Base-by-base conservation (phyloP, 2,329 filamentous ascomycete species). In the Neofusicoccum umdonicola region DNA sequence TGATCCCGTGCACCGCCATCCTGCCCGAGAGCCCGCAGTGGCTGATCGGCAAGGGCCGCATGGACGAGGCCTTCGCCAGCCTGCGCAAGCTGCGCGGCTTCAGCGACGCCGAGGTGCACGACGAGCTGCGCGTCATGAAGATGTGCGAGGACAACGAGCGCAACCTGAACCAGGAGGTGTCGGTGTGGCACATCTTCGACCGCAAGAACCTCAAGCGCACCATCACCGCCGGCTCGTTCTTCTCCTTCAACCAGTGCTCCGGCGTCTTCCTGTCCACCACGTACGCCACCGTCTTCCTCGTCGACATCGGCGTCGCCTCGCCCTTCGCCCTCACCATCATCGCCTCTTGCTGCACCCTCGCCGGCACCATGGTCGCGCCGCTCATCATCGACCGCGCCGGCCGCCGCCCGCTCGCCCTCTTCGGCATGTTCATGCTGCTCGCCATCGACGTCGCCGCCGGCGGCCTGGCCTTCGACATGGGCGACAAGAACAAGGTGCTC, bases 241-340 rank as follows among this genome's bases (percentile, higher is more conserved):
- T 62, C 51, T 44, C 54, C 34, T 61, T 61, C 47, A 61, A 65
- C 42, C 45, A 61, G 42, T 45, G 45, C 45, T 67, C 63, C 35
- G 65, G 66, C 50, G 22, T 57, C 42, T 56, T 48, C 83, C 81
- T 0, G 88, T 78, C 37, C 70, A 74, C 72, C 1, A 78, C 76
- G 1, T 79, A 79, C 62, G 70, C 89, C 0, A 89, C 85, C 0
- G 85, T 92, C 12, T 91, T 92, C 81, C 92, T 90, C 0, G 90
- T 90, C 35, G 86, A 93, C 67, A 93, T 91, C 69, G 90, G 90
- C 60, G 87, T 92, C 1, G 88, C 92, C 72, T 92, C 92, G 81
- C 91, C 89, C 77, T 44, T 72, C 0, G 76, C 83, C 0, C 77
- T 89, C 50, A 91, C 90, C 0, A 74, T 91, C 39, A 66, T 91